These are phyloP conservation scores for Penicillium ochrochloron DNA, from an alignment of 495 filamentous ascomycete species.

Conservation along the genomic window DNA sequence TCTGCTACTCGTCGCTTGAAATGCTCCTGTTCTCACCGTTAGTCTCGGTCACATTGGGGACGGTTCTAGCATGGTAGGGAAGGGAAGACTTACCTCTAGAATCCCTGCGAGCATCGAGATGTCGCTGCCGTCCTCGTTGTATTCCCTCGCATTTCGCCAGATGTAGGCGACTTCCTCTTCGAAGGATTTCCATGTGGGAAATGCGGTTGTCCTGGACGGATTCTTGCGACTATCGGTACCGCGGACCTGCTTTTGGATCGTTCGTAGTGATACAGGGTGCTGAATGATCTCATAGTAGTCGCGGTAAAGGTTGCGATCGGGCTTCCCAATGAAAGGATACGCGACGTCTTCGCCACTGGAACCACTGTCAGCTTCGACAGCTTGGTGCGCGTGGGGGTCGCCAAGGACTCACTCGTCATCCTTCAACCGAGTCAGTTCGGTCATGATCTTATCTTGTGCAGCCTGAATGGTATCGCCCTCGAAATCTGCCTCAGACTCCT, in stretches of 20 bases:
- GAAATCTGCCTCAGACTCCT: constrained; percentile 57
- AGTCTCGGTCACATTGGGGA: background rate
- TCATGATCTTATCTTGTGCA: constrained; percentile 79
- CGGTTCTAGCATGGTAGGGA: background rate
- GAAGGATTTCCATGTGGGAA: constrained; percentile 79
- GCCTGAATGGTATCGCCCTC: constrained; percentile 73
- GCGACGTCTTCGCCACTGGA: constrained; percentile 37
- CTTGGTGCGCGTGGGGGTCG: background rate
- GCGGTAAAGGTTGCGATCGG: constrained; percentile 34
- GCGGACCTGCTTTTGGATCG: constrained; percentile 70
- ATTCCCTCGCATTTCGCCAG: constrained; percentile 84
- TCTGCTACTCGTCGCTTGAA: constrained; percentile 69
- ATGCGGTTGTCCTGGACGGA: constrained; percentile 67
- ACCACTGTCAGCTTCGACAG: background rate
- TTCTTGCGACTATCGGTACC: constrained; percentile 68
- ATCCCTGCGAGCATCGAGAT: constrained; percentile 72
- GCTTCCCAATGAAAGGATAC: constrained; percentile 40
- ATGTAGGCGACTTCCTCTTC: constrained; percentile 77
- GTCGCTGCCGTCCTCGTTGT: constrained; percentile 87
- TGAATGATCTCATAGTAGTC: constrained; percentile 82
- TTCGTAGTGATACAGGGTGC: constrained; percentile 72
- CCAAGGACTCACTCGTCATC: constrained; percentile 59
- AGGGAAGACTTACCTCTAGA: constrained; percentile 63
- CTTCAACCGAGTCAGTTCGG: constrained; percentile 64
- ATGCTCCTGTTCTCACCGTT: constrained; percentile 48